Evolutionary conservation across 768 basidiomycete species (phyloP), one percentile per base, ranked within the genome.

Genomic region (Naganishia vaughanmartiniae): DNA sequence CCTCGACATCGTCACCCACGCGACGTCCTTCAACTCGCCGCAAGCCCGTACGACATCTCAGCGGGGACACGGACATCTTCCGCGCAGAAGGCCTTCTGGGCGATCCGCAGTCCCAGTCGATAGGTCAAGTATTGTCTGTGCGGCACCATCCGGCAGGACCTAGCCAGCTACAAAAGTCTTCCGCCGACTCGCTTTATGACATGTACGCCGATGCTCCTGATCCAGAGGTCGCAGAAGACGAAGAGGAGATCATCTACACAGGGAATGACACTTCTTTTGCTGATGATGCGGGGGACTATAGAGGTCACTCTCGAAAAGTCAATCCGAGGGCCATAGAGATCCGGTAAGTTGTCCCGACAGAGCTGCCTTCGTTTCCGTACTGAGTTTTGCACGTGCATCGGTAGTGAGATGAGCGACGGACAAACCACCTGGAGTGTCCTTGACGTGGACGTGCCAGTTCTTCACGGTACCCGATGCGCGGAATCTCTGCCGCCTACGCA

Each of bases 331-430:
- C 60, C 3, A 63, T 63, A 26, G 60, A 63, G 30, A 63, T 63
- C 15, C 60, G 60, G 60, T 63, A 26, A 42, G 57, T 58, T 21
- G 19, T 34, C 6, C 19, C 15, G 33, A 15, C 24, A 17, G 39
- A 39, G 33, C 10, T 39, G 21, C 28, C 34, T 17, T 58, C 5
- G 28, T 34, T 4, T 55, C 4, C 4, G 3, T 12, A 31, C 28
- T 34, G 26, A 31, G 11, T 5, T 1, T 30, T 55, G 28, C 21
- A 19, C 19, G 11, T 26, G 1, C 60, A 42, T 45, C 30, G 5
- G 30, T 36, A 56, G 69, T 15, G 69, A 70, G 39, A 65, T 70
- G 69, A 65, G 63, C 34, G 69, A 70, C 54, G 69, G 69, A 26
- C 57, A 70, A 28, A 60, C 60, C 33, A 65, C 54, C 0, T 70